phyloP scores from a whole-genome alignment of 179 eudicot genomes.

The Spinacia oleracea region DNA sequence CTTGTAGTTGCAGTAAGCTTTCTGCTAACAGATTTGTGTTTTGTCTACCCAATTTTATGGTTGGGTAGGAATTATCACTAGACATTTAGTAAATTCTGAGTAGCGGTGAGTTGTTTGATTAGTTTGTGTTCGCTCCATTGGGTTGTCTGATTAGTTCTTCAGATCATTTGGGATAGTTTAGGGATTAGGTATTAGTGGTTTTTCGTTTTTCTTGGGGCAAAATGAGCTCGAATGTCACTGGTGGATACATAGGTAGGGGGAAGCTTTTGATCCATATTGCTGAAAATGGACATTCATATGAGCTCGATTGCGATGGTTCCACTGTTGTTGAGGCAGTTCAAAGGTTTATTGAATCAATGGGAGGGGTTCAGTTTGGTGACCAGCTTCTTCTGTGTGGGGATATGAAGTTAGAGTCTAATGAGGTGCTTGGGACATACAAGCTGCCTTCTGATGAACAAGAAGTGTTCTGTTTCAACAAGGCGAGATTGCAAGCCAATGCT shows the following conservation, averaged over 20 bases:
- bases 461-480: constrained; percentile 75
- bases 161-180: constrained; percentile 28
- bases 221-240: constrained; percentile 57
- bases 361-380: constrained; percentile 63
- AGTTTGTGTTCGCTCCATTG: not conserved
- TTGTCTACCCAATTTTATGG: not conserved
- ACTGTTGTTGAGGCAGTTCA: constrained; percentile 74
- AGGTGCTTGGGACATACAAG: constrained; percentile 66
- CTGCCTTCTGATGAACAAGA: constrained; percentile 76
- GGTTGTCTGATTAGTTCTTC: constrained; percentile 1
- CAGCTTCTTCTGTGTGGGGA: constrained; percentile 86
- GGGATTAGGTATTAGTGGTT: not conserved
- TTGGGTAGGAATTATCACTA: not conserved
- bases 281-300: constrained; percentile 83
- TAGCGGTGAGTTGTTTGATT: not conserved
- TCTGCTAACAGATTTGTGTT: not conserved
- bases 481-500: constrained; percentile 78
- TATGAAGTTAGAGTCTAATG: constrained; percentile 71
- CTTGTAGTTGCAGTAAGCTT: not conserved
- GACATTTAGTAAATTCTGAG: not conserved
- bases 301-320: constrained; percentile 71
- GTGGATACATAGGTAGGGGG: constrained; percentile 45
- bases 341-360: constrained; percentile 56
- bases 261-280: constrained; percentile 82
- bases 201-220: not conserved